Base-by-base conservation (phyloP, 306 rosid genomes). In the Fragaria ananassa region DNA sequence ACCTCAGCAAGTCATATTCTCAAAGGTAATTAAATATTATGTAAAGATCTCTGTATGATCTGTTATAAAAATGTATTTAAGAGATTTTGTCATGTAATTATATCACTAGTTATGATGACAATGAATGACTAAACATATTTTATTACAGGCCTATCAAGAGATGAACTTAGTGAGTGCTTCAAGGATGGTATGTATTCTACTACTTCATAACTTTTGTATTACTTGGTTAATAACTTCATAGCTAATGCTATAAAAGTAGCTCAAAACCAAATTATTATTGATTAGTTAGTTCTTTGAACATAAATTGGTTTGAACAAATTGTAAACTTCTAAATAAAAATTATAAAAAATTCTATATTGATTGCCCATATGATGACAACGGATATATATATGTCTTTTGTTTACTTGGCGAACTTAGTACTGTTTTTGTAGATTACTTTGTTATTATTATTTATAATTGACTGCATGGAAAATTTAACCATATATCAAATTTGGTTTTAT, bases 1-100 rank as follows among this genome's bases (percentile, higher is more conserved):
- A 47, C 5, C 6, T 47, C 19, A 13, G 13, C 53, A 47, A 13
- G 6, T 13, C 1, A 14, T 3, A 47, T 47, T 13, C 18, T 47
- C 3, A 47, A 47, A 15, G 53, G 18, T 90, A 79, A 79, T 51
- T 46, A 47, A 47, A 13, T 47, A 47, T 47, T 13, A 13, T 47
- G 53, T 47, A 14, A 13, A 0, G 6, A 14, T 47, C 18, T 47
- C 2, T 14, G 6, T 47, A 4, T 47, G 19, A 46, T 46, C 12
- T 46, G 51, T 29, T 46, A 46, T 46, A 14, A 47, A 47, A 47
- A 47, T 4, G 18, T 13, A 46, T 11, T 13, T 46, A 46, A 46
- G 17, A 46, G 15, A 46, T 46, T 46, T 3, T 45, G 10, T 45
- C 49, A 23, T 41, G 10, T 41, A 6, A 46, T 46, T 29, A 29